These are phyloP conservation scores for Leccinum variabile DNA, from an alignment of 1,284 basidiomycete genomes.

Conservation along the genomic window DNA sequence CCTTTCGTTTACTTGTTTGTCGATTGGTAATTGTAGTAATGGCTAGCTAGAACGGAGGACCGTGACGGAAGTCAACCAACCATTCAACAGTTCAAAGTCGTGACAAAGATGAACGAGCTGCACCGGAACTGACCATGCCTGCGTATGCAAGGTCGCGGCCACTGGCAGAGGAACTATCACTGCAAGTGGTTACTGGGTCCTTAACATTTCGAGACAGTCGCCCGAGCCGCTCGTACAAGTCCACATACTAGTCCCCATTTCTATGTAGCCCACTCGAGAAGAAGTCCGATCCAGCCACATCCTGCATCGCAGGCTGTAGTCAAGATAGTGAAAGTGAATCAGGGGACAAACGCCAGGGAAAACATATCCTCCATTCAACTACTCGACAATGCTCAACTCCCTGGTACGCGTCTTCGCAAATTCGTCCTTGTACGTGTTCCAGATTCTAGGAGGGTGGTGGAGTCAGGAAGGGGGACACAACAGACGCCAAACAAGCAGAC, in stretches of 20 bases:
- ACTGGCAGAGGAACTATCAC: too few species aligned
- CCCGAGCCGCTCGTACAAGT: background rate
- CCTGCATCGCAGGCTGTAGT: background rate
- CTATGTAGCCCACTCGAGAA: background rate
- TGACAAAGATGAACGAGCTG: background rate
- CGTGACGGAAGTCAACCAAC: too few species aligned
- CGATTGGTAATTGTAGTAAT: background rate
- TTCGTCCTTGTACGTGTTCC: constrained; percentile 90
- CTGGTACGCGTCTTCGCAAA: constrained; percentile 75
- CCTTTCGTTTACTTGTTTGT: background rate
- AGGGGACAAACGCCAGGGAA: background rate
- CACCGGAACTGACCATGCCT: background rate
- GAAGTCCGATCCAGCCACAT: background rate
- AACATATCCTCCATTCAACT: constrained; percentile 3
- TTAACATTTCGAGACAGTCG: background rate
- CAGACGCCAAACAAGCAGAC: constrained; percentile 20
- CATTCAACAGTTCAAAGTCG: background rate
- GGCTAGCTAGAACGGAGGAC: background rate
- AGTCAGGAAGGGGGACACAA: background rate
- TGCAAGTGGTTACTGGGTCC: background rate
- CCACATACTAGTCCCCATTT: background rate
- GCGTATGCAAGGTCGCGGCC: background rate
- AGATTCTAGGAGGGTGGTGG: constrained; percentile 60
- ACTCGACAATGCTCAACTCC: constrained; percentile 76
- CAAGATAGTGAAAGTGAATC: background rate